Base-by-base conservation (phyloP, 306 rosid genomes). In the Rosa persica region DNA sequence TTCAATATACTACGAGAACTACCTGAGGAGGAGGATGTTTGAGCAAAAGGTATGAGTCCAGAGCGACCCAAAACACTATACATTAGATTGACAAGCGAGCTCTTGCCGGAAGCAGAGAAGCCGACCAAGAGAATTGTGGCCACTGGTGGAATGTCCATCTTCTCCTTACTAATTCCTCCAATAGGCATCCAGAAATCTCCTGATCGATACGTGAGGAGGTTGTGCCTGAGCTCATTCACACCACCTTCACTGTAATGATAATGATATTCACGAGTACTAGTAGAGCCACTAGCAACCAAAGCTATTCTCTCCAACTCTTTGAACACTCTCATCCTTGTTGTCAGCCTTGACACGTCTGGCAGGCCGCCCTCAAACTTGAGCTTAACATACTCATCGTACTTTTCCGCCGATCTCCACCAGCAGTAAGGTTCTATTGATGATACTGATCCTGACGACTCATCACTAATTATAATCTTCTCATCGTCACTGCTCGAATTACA, bases 131-230 rank as follows among this genome's bases (percentile, higher is more conserved):
- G 86, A 79, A 86, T 71, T n/a, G 89, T 86, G 30, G 69, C 78
- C 12, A 75, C 54, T 5, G 78, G 84, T 0, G 89, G 89, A 57
- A 86, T 86, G 22, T 80, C 84, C 68, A 78, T 77, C 30, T 62
- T 66, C 36, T 86, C 89, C 77, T 82, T 85, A 27, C 67, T 67
- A 36, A 80, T 72, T n/a, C 89, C 89, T 73, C 86, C 89, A 1
- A 47, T 69, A 0, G 84, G 89, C 67, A 80, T 76, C 89, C 89
- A 86, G 74, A 86, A 86, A 74, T 86, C 86, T 7, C 89, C 86
- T 12, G 76, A 82, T 23, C 78, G 54, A 71, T 86, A 86, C 57
- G 25, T 42, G 66, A 77, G 60, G 27, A 86, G 82, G 80, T 86
- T 82, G 76, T 76, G 89, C 20, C 82, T 75, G 42, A 85, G 80